Percentiles rank a stretch among this genome's conserved stretches.
Conservation (phyloP, 495 filamentous ascomycete genomes). For the Penicillium angulare region DNA sequence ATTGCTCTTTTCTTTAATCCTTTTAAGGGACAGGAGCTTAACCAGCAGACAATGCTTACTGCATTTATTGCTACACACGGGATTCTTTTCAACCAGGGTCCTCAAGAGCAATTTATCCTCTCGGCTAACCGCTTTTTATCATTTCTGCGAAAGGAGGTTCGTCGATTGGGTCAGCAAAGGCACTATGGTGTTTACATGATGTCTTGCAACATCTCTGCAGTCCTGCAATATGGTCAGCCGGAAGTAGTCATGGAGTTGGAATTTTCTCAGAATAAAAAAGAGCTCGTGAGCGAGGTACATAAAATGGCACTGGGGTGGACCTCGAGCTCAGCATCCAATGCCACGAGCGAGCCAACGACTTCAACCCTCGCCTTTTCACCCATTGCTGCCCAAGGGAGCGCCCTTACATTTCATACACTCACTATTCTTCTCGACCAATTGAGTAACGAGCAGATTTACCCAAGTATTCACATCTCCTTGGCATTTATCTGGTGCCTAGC, state of each 20-base stretch:
- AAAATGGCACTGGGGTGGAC: constrained; percentile 23
- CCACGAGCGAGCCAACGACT: not conserved
- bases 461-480: constrained; percentile 66
- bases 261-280: constrained; percentile 35
- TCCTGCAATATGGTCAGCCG: constrained; percentile 61
- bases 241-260: constrained; percentile 42
- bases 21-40: constrained; percentile 33
- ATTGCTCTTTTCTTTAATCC: constrained; percentile 71
- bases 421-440: constrained; percentile 56
- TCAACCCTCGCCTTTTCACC: not conserved
- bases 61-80: constrained; percentile 65
- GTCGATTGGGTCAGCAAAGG: constrained; percentile 52
- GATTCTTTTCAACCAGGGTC: constrained; percentile 59
- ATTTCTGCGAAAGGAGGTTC: constrained; percentile 59
- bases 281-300: constrained; percentile 28
- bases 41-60: constrained; percentile 36
- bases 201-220: constrained; percentile 51
- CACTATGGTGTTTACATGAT: constrained; percentile 58
- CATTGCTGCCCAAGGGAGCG: constrained; percentile 34
- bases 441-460: constrained; percentile 62
- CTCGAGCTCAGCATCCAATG: not conserved
- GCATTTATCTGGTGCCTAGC: constrained; percentile 65
- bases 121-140: constrained; percentile 49
- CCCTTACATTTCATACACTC: constrained; percentile 47
- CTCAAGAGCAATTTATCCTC: constrained; percentile 44